phyloP scores from a whole-genome alignment of 306 rosid genomes.

The Trichosanthes cucumerina region DNA sequence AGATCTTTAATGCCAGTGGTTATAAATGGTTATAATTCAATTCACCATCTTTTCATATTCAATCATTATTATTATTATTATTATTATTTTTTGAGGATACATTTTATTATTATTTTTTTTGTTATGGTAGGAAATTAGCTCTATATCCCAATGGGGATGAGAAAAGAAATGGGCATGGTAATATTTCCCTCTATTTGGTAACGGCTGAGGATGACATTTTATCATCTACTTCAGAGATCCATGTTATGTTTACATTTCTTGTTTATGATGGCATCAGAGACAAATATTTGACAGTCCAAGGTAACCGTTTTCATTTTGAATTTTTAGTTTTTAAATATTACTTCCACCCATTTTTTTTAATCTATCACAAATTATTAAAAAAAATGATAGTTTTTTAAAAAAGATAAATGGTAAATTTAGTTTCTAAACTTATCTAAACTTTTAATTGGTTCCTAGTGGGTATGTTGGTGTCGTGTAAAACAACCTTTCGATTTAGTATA shows the following conservation, averaged over 20 bases:
- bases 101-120: not conserved
- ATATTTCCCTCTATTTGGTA: not conserved
- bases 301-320: not conserved
- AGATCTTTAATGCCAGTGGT: not conserved
- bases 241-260: not conserved
- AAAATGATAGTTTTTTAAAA: no score
- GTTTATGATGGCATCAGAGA: not conserved
- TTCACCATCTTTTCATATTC: no score
- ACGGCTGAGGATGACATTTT: not conserved
- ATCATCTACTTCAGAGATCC: not conserved
- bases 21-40: not conserved
- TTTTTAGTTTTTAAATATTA: no score
- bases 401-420: no score
- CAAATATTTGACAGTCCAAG: not conserved
- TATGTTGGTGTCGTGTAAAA: no score
- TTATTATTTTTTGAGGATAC: no score
- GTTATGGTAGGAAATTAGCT: not conserved
- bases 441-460: no score
- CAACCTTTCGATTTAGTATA: no score
- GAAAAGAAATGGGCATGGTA: not conserved
- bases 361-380: no score
- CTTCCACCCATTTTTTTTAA: no score
- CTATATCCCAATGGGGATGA: not conserved
- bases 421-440: no score
- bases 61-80: not conserved